A percentile compares a stretch with the other conserved stretches of the same genome.
phyloP scores from a whole-genome alignment of 1,139 yeast species.

The Candida neerlandica region DNA sequence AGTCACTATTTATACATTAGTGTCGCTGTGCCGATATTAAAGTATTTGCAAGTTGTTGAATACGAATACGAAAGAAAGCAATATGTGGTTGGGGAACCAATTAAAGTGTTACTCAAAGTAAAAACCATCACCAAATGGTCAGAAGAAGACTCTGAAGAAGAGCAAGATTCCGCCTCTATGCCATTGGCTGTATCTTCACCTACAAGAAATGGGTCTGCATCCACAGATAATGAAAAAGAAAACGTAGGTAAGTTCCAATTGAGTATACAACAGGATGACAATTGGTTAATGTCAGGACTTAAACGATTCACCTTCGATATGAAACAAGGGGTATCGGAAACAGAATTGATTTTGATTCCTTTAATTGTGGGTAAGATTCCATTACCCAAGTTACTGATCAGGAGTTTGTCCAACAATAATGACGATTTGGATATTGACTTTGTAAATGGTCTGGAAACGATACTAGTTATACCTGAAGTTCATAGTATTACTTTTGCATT shows the following conservation, averaged over 20 bases:
- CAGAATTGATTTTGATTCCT: conserved; percentile 64
- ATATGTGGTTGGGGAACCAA: conserved; percentile 66
- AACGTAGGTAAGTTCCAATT: conserved; percentile 28
- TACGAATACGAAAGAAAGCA: conserved; percentile 43
- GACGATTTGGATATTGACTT: conserved; percentile 62
- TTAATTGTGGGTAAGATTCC: conserved; percentile 71
- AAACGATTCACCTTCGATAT: conserved; percentile 47
- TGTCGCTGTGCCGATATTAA: conserved; percentile 56
- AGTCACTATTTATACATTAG: conserved; percentile 39
- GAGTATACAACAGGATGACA: conserved; percentile 39
- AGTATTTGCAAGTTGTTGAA: conserved; percentile 53
- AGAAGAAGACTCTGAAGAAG: conserved; percentile 15
- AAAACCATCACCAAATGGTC: conserved; percentile 52
- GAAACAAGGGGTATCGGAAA: conserved; percentile 17
- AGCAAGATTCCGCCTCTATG: conserved; percentile 15
- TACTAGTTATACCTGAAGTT: conserved; percentile 73
- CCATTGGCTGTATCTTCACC: conserved; percentile 32
- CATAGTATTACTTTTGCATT: conserved; percentile 64
- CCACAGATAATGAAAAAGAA: not conserved
- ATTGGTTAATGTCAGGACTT: conserved; percentile 75
- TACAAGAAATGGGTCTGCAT: conserved; percentile 9
- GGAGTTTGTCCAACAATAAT: conserved; percentile 27
- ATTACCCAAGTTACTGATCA: conserved; percentile 66
- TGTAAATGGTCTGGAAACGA: conserved; percentile 66
- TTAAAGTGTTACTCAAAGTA: conserved; percentile 45